Base-by-base conservation (phyloP, 2,329 filamentous ascomycete genomes). In the Diplodia sapinea region DNA sequence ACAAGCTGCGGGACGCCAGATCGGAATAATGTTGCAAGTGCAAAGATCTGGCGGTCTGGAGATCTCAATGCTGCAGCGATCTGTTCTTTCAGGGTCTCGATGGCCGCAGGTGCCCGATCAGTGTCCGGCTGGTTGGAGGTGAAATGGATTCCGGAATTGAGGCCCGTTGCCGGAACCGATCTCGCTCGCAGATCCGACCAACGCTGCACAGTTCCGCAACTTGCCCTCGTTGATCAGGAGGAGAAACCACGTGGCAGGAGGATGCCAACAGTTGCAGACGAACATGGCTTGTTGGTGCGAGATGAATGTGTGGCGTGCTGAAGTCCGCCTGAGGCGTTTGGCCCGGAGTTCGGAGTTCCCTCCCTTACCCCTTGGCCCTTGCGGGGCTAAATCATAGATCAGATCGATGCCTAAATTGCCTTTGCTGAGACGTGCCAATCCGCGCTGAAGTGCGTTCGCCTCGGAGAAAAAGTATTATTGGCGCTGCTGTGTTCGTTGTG, bases 261-360 rank as follows among this genome's bases (percentile, higher is more conserved):
- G 8, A 47, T 47, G 7, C 17, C 11, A 47, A 4, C 8, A n/a
- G 3, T 12, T 12, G 36, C 36, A 13, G 36, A 11, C 36, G 9
- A 38, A 11, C 33, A 3, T 36, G 33, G 11, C 33, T 36, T 36
- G 17, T 17, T 47, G 40, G 15, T 47, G 38, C 38, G 38, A n/a
- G 7, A 40, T 40, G 8, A 8, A 12, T 5, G 38, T 40, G 38
- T 43, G 9, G 38, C 38, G 38, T 43, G 38, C 9, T 43, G 31
- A 33, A 33, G 31, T 33, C 31, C 26, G 33, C 2, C 1, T 11
- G 33, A 36, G 11, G 36, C 36, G 36, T 11, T 38, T 2, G 29
- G 29, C 26, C 8, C 59, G 59, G 59, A 63, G 47, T 63, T 63
- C 59, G 59, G 59, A 63, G 31, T 63, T 63, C n/a, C 31, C 59